Percentiles rank a stretch among this genome's conserved stretches.
Evolutionary conservation across 2,329 filamentous ascomycete species (phyloP).

Genomic region (Oidium heveae): DNA sequence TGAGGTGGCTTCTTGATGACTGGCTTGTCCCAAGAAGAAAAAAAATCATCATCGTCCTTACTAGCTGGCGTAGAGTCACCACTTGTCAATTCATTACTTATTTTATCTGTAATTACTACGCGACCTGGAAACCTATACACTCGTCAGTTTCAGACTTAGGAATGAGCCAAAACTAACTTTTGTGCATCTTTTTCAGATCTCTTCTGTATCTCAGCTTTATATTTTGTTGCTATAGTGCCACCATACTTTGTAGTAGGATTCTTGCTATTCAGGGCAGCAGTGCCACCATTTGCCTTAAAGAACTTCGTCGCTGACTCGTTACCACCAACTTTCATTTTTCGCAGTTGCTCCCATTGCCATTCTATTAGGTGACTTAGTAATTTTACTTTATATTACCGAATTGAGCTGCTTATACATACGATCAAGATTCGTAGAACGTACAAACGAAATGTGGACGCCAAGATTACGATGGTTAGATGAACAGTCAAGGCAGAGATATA

Average conservation of each 20-base stretch:
- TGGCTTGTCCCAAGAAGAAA: conserved; percentile 97
- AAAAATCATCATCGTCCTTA: conserved; percentile 80
- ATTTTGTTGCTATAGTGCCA: conserved; percentile 78
- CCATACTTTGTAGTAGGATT: conserved; percentile 94
- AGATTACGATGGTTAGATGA: conserved; percentile 92
- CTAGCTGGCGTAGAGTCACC: conserved; percentile 52
- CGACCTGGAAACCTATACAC: conserved; percentile 42
- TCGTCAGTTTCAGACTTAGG: conserved; percentile 5
- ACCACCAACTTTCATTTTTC: conserved; percentile 92
- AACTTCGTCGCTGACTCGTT: conserved; percentile 97
- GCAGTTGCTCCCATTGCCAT: conserved; percentile 98
- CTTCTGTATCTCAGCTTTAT: conserved; percentile 88
- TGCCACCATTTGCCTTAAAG: conserved; percentile 90
- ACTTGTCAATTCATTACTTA: conserved; percentile 31
- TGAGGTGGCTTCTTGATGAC: conserved; percentile 85
- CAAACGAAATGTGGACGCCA: conserved; percentile 96
- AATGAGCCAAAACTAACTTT: conserved; percentile 31
- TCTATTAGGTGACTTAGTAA: conserved; percentile 22
- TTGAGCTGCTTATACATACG: conserved; percentile 33
- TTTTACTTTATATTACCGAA: background rate
- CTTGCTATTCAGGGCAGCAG: conserved; percentile 82
- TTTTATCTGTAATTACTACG: conserved; percentile 57
- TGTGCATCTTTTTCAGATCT: conserved; percentile 60
- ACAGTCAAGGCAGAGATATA: conserved; percentile 95
- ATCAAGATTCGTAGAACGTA: conserved; percentile 92